A percentile compares a stretch with the other conserved stretches of the same genome.
phyloP scores from a whole-genome alignment of 2,329 filamentous ascomycete species.

The Trichoderma sp. region DNA sequence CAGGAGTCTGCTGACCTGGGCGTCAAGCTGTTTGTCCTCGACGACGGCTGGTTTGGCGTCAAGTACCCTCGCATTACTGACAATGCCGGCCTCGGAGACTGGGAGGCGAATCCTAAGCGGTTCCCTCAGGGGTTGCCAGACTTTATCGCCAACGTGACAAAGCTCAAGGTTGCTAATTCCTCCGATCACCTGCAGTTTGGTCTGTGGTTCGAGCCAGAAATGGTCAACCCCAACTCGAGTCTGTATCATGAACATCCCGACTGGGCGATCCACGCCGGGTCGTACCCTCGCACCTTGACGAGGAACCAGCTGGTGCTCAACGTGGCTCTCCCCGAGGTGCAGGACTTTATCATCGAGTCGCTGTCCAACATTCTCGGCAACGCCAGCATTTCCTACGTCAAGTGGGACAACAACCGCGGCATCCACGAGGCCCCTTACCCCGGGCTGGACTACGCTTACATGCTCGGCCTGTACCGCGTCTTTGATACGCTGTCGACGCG shows the following conservation, averaged over 20 bases:
- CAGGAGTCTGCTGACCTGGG: conserved; percentile 59
- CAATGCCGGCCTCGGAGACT: conserved; percentile 62
- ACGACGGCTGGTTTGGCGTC: conserved; percentile 67
- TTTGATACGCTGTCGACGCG: conserved; percentile 59
- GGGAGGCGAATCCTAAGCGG: conserved; percentile 57
- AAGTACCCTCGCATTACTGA: conserved; percentile 61
- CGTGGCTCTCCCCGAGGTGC: conserved; percentile 60
- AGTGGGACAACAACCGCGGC: conserved; percentile 69
- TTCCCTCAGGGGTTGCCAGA: conserved; percentile 59
- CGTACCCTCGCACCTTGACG: conserved; percentile 56
- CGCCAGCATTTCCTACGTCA: conserved; percentile 60
- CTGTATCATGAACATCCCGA: conserved; percentile 64
- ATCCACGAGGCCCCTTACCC: conserved; percentile 62
- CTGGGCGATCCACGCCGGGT: conserved; percentile 61
- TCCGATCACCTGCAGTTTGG: conserved; percentile 58
- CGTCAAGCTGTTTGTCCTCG: conserved; percentile 63
- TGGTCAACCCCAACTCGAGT: conserved; percentile 64
- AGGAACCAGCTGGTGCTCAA: conserved; percentile 65
- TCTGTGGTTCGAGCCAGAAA: conserved; percentile 68
- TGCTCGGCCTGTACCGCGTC: conserved; percentile 64
- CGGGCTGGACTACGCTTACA: conserved; percentile 58
- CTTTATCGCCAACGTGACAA: conserved; percentile 53
- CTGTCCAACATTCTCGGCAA: conserved; percentile 56
- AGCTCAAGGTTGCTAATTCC: conserved; percentile 49
- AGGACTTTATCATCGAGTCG: conserved; percentile 60